These are phyloP conservation scores for Andrographis paniculata DNA, from an alignment of 305 asterid species.

Conservation along the genomic window DNA sequence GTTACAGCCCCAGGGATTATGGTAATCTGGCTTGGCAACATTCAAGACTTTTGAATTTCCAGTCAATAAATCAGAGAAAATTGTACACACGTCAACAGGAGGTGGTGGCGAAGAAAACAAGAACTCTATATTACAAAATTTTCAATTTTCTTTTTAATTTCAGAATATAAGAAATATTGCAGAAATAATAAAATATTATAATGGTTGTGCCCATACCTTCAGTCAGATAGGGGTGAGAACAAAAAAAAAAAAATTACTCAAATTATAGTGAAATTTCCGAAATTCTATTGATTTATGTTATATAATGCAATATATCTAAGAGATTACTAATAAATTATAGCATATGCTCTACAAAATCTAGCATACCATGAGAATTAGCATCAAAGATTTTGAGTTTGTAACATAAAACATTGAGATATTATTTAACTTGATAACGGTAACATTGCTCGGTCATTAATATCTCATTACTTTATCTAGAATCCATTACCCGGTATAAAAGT, in stretches of 20 bases:
- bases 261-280: too few relatives aligned
- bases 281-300: too few relatives aligned
- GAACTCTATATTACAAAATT: conserved; percentile 8
- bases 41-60: conserved; percentile 16
- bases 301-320: too few relatives aligned
- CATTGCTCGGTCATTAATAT: too few relatives aligned
- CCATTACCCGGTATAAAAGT: too few relatives aligned
- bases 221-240: too few relatives aligned
- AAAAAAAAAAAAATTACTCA: too few relatives aligned
- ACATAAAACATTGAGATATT: not conserved
- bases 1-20: conserved; percentile 18
- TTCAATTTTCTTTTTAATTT: not conserved
- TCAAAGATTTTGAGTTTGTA: conserved; percentile 8
- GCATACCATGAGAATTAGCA: conserved; percentile 7
- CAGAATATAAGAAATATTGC: conserved; percentile 9
- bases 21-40: conserved; percentile 16
- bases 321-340: too few relatives aligned
- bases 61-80: conserved; percentile 14
- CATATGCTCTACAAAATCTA: conserved; percentile 3
- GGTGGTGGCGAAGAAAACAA: conserved; percentile 19
- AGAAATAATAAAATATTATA: too few relatives aligned
- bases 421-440: not conserved
- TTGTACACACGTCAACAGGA: conserved; percentile 15
- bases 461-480: too few relatives aligned
- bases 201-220: not conserved